Conservation (phyloP, 148 eudicot species). For the Pharnaceum exiguum region DNA sequence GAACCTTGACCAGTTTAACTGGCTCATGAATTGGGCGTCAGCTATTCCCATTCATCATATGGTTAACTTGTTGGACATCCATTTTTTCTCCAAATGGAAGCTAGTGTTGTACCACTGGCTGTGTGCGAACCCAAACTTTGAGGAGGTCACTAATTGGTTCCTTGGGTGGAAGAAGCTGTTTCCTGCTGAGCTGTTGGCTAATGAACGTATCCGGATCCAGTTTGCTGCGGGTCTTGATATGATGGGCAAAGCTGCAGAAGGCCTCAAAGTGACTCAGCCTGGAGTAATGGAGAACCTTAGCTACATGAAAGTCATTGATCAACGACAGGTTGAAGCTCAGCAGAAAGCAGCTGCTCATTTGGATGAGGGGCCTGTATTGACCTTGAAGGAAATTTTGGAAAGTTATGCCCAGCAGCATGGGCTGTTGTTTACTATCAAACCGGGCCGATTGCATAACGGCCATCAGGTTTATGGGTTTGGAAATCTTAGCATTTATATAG, state of each 20-base stretch:
- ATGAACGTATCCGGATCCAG: constrained; percentile 25
- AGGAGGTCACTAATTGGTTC: constrained; percentile 49
- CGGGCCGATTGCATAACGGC: constrained; percentile 27
- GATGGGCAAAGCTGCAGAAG: constrained; percentile 31
- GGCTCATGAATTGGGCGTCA: constrained; percentile 71
- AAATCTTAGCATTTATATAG: constrained; percentile 23
- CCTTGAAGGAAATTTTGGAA: constrained; percentile 27
- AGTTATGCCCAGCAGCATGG: constrained; percentile 26
- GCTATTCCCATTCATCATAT: constrained; percentile 70
- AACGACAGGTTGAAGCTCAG: constrained; percentile 29
- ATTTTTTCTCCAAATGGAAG: constrained; percentile 83
- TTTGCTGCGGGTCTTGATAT: constrained; percentile 24
- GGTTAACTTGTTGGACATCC: constrained; percentile 62
- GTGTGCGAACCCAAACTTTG: constrained; percentile 61
- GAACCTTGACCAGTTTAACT: constrained; percentile 55
- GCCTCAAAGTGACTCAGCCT: constrained; percentile 25
- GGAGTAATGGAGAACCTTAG: constrained; percentile 31
- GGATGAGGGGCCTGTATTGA: constrained; percentile 19
- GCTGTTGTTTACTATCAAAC: constrained; percentile 27
- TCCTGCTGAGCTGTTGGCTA: constrained; percentile 25
- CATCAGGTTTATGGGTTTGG: constrained; percentile 33
- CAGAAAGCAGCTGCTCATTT: constrained; percentile 18
- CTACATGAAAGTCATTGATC: constrained; percentile 25
- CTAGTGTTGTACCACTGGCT: constrained; percentile 77
- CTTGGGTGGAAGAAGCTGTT: constrained; percentile 26